These are phyloP conservation scores for Cucumis sativus DNA, from an alignment of 306 rosid genomes.

Conservation along the genomic window DNA sequence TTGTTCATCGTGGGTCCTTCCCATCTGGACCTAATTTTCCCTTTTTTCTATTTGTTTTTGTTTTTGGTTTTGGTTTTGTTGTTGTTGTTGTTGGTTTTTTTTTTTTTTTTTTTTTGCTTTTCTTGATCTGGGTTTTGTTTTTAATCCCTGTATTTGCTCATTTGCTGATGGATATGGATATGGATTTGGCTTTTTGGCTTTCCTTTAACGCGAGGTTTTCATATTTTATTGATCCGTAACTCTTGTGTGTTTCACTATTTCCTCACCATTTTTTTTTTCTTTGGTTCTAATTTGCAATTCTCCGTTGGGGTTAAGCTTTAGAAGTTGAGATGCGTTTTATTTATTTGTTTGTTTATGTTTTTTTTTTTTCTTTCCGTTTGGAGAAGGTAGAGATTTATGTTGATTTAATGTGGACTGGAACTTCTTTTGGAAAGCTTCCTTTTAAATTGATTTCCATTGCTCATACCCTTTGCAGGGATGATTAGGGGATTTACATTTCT, in stretches of 20 bases:
- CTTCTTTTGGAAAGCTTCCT: background rate
- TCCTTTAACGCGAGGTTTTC: background rate
- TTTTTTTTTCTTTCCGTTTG: background rate
- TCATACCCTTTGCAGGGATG: background rate
- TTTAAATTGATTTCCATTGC: background rate
- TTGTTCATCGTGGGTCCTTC: slow-evolving; percentile 23
- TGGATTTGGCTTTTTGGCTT: background rate
- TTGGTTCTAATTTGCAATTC: background rate
- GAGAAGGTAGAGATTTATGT: background rate
- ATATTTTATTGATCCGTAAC: background rate
- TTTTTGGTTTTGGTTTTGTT: background rate
- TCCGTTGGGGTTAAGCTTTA: background rate
- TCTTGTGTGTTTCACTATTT: background rate
- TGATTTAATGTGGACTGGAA: slow-evolving; percentile 3
- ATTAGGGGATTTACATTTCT: background rate
- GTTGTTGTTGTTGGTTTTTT: background rate
- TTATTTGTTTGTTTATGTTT: background rate
- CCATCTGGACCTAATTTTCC: slow-evolving; percentile 6
- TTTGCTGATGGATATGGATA: background rate
- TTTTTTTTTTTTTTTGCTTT: background rate
- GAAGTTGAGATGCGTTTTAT: background rate
- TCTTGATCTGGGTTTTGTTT: slow-evolving; percentile 25
- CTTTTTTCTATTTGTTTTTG: background rate
- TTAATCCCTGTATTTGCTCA: slow-evolving; percentile 17
- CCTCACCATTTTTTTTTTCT: background rate